phyloP scores from a whole-genome alignment of 2,329 filamentous ascomycete genomes.

The Cladosporium sp. region DNA sequence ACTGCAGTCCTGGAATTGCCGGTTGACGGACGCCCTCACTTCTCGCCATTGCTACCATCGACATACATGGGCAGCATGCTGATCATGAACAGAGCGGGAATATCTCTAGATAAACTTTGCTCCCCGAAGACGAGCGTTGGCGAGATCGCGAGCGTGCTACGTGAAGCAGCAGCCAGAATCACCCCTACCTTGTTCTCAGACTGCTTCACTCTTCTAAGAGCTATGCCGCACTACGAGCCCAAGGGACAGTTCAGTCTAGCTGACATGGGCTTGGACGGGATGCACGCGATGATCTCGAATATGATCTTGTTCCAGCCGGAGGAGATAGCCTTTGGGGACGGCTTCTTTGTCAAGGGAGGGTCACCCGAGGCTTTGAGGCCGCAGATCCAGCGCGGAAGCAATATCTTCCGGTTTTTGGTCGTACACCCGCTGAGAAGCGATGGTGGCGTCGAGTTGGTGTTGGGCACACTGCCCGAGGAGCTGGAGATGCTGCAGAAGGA shows the following conservation, averaged over 20 bases:
- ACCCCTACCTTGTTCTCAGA: slow-evolving; percentile 34
- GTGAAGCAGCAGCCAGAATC: slow-evolving; percentile 30
- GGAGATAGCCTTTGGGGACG: slow-evolving; percentile 13
- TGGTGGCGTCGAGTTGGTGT: slow-evolving; percentile 29
- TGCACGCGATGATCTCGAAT: slow-evolving; percentile 35
- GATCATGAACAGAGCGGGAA: slow-evolving; percentile 33
- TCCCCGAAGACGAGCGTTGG: slow-evolving; percentile 30
- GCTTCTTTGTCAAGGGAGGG: background rate
- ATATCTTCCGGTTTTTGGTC: slow-evolving; percentile 34
- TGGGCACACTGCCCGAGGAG: slow-evolving; percentile 28
- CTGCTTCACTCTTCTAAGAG: slow-evolving; percentile 33
- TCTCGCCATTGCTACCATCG: slow-evolving; percentile 32
- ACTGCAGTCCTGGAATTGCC: background rate
- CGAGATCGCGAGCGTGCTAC: slow-evolving; percentile 31
- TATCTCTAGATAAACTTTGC: slow-evolving; percentile 32
- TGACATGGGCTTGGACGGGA: slow-evolving; percentile 32
- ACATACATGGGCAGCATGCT: slow-evolving; percentile 38
- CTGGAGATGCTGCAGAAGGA: slow-evolving; percentile 23
- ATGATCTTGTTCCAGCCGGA: slow-evolving; percentile 31
- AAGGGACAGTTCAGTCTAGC: slow-evolving; percentile 26
- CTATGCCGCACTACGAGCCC: slow-evolving; percentile 27
- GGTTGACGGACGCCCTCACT: slow-evolving; percentile 32
- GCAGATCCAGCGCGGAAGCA: slow-evolving; percentile 32
- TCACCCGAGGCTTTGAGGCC: slow-evolving; percentile 33
- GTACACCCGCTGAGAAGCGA: slow-evolving; percentile 34